Conservation (phyloP, 2,329 filamentous ascomycete genomes). For the Cercospora sp. region DNA sequence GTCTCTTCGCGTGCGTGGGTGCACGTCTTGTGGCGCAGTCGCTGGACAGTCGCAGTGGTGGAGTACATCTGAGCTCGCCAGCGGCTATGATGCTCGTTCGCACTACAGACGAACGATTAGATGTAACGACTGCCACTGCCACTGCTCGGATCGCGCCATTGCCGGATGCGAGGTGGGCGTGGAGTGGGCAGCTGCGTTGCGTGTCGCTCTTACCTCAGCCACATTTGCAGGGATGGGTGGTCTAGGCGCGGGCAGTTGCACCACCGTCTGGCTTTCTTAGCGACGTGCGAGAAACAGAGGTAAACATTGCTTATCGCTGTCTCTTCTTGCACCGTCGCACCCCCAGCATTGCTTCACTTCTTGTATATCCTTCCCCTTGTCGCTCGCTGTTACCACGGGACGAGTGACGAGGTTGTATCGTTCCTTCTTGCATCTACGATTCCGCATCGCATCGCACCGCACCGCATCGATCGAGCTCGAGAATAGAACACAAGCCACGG, state of each 20-base stretch:
- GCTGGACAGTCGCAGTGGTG: not conserved
- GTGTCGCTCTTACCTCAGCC: not conserved
- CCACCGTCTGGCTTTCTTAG: not conserved
- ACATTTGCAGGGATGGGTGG: not conserved
- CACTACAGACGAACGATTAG: not conserved
- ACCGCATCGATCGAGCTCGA: not conserved
- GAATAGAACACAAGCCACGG: not conserved
- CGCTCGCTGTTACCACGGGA: not conserved
- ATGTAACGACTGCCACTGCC: not conserved
- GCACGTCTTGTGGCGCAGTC: not conserved
- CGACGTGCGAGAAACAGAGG: not conserved
- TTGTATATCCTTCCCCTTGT: not conserved
- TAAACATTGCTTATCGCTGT: not conserved
- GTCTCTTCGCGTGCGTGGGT: not conserved
- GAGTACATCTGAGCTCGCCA: not conserved
- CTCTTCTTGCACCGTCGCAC: constrained; percentile 8
- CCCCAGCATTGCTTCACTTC: not conserved
- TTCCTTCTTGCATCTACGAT: not conserved
- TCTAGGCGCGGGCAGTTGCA: not conserved
- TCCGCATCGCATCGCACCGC: not conserved
- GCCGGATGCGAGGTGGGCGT: not conserved
- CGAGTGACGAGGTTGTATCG: not conserved
- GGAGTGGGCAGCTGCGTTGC: not conserved
- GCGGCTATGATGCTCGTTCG: not conserved
- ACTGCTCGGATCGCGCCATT: not conserved